A percentile compares a stretch with the other conserved stretches of the same genome.
phyloP scores from a whole-genome alignment of 2,329 filamentous ascomycete species.

The Fusarium kyushuense region DNA sequence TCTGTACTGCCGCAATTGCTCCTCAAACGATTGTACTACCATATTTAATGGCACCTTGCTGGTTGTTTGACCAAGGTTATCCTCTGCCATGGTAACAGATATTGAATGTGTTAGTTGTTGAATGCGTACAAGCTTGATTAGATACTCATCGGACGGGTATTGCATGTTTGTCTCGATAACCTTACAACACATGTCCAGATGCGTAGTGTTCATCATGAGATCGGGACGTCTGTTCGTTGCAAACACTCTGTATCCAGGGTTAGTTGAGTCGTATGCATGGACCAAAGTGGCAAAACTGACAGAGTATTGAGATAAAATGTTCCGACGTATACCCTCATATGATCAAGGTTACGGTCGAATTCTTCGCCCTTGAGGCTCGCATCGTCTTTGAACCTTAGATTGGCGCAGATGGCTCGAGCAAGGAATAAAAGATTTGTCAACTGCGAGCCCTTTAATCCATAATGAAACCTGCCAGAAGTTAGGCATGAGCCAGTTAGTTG shows the following conservation, averaged over 20 bases:
- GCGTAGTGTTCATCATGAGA: constrained; percentile 60
- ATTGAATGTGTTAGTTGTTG: constrained; percentile 64
- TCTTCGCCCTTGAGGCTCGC: constrained; percentile 35
- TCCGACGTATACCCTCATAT: constrained; percentile 62
- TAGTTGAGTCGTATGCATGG: background rate
- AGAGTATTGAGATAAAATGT: constrained; percentile 64
- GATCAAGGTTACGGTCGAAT: constrained; percentile 53
- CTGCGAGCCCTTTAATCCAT: constrained; percentile 62
- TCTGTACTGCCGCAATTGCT: constrained; percentile 58
- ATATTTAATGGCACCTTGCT: constrained; percentile 57
- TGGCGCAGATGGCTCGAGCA: constrained; percentile 60
- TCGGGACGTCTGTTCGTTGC: constrained; percentile 62
- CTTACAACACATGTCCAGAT: constrained; percentile 58
- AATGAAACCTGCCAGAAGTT: constrained; percentile 57
- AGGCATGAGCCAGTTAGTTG: constrained; percentile 12
- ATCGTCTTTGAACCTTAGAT: constrained; percentile 53
- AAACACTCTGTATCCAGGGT: constrained; percentile 52
- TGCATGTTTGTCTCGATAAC: constrained; percentile 58
- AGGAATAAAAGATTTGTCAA: constrained; percentile 63
- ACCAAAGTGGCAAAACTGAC: constrained; percentile 49
- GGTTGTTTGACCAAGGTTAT: constrained; percentile 46
- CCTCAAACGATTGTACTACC: constrained; percentile 59
- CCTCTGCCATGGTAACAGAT: constrained; percentile 54
- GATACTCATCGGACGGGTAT: constrained; percentile 58
- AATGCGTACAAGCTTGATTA: constrained; percentile 60